These are phyloP conservation scores for Ambrosia trifida DNA, from an alignment of 129 eudicot species.

Conservation along the genomic window DNA sequence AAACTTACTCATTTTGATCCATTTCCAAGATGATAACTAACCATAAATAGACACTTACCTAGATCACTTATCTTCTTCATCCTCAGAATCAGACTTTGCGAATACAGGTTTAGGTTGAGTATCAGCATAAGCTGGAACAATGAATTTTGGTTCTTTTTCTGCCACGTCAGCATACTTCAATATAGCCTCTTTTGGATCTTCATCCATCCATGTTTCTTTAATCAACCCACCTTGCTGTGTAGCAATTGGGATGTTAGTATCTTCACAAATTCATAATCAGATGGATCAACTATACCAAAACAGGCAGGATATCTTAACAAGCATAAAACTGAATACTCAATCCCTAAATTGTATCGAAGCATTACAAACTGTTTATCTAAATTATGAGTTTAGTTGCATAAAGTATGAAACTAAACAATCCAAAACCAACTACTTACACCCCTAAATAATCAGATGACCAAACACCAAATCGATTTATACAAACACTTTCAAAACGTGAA, in stretches of 20 bases:
- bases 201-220: conserved; percentile 99
- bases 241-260: conserved; percentile 12
- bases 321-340: no score
- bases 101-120: conserved; percentile 87
- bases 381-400: no score
- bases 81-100: conserved; percentile 87
- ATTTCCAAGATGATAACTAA: not conserved
- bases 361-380: no score
- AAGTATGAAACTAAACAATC: no score
- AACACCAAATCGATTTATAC: no score
- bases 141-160: conserved; percentile 85
- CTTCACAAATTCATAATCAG: conserved; percentile 5
- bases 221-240: conserved; percentile 97
- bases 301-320: no score
- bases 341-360: no score
- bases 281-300: not conserved
- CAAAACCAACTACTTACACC: no score
- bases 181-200: conserved; percentile 99
- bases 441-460: no score
- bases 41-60: conserved; percentile 13
- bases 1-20: not conserved
- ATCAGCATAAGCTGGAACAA: conserved; percentile 94
- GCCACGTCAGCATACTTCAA: conserved; percentile 95
- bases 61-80: conserved; percentile 70
- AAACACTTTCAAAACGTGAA: no score